These are phyloP conservation scores for Taiozyma sp. DNA, from an alignment of 1,139 yeast genomes.

Conservation along the genomic window DNA sequence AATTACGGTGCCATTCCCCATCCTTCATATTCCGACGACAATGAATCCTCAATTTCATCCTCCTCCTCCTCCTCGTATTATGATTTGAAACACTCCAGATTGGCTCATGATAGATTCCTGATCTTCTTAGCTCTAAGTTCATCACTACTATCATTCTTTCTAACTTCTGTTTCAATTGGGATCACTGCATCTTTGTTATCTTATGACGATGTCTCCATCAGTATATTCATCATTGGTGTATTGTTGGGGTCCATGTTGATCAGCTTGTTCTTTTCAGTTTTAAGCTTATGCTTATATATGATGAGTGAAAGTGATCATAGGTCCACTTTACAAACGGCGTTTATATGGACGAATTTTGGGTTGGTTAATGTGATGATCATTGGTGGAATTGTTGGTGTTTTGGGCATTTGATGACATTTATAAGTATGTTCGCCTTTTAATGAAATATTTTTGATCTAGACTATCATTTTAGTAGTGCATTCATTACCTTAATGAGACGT, in stretches of 20 bases:
- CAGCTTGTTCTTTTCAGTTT: constrained; percentile 16
- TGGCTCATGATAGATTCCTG: constrained; percentile 15
- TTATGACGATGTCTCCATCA: constrained; percentile 11
- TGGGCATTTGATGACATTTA: constrained; percentile 9
- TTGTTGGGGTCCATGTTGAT: constrained; percentile 14
- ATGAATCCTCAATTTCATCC: constrained; percentile 10
- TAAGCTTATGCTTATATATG: constrained; percentile 18
- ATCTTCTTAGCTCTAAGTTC: constrained; percentile 17
- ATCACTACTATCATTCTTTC: constrained; percentile 13
- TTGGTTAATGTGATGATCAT: constrained; percentile 15
- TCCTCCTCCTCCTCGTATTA: constrained; percentile 2
- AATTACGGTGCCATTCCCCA: constrained; percentile 5
- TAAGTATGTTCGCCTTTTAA: not conserved
- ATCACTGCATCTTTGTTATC: constrained; percentile 14
- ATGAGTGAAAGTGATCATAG: constrained; percentile 15
- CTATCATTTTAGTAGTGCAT: too few relatives aligned
- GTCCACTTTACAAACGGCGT: constrained; percentile 10
- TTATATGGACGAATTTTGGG: constrained; percentile 17
- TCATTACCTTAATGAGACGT: too few relatives aligned
- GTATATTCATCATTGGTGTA: constrained; percentile 14
- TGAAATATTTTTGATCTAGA: not conserved
- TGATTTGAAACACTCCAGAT: constrained; percentile 4
- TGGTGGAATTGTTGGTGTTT: constrained; percentile 15
- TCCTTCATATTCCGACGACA: constrained; percentile 8
- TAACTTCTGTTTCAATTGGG: constrained; percentile 18